Evolutionary conservation across 768 basidiomycete species (phyloP), one percentile per base, ranked within the genome.

Genomic region (Xerocomellus amylosporus): DNA sequence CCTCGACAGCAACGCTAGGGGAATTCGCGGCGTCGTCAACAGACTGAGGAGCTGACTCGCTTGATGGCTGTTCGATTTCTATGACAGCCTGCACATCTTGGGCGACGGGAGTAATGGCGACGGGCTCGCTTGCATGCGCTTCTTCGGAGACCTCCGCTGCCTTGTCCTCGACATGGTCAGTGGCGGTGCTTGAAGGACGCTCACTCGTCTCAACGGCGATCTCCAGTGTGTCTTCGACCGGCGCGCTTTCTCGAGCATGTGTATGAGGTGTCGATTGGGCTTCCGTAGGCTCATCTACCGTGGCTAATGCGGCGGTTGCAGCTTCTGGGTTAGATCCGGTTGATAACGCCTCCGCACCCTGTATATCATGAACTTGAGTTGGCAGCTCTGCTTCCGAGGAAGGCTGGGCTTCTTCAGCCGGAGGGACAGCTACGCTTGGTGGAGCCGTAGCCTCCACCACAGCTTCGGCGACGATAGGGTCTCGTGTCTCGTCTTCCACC

Each of bases 41-140:
- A 15, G 22, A 63, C 51, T 51, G 60, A 63, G 60, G 2, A 28
- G 13, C 24, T 37, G 28, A 8, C 53, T 28, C 57, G 26, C n/a
- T 38, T 48, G 54, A 45, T 15, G 55, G 30, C 17, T 14, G 42
- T 19, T 26, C 51, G 10, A 24, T 61, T 19, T 34, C 55, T 39
- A 46, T 49, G 48, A 47, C 24, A 39, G 41, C 19, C 19, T 49
- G 53, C 22, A 17, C 49, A 19, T 49, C 50, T 14, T 44, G 45
- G 42, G 30, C n/a, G n/a, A 31, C 38, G 34, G 53, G 39, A 17
- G 38, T 15, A 24, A 30, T 52, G 28, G 46, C 22, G 24, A 48
- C 30, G 19, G 33, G 42, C 20, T 46, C 54, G 48, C 38, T 41
- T 17, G 22, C 49, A 31, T 20, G 49, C 1, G 43, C 36, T 54